A percentile compares a stretch with the other conserved stretches of the same genome.
These are phyloP conservation scores for Trichophyton equinum DNA, from an alignment of 2,329 filamentous ascomycete species.

Conservation along the genomic window DNA sequence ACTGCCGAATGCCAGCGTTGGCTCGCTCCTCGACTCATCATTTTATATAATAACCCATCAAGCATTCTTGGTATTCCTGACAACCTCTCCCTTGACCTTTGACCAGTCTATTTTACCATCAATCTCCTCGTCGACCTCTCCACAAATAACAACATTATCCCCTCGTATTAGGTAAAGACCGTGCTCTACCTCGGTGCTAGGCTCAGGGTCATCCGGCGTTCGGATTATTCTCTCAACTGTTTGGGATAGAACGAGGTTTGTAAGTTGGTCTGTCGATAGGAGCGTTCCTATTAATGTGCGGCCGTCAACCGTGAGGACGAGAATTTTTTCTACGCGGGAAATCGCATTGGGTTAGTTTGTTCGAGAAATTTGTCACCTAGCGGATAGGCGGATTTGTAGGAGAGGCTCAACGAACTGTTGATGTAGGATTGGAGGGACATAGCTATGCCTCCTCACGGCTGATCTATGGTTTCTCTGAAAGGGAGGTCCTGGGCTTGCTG, in stretches of 20 bases:
- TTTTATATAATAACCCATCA: conserved; percentile 17
- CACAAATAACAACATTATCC: conserved; percentile 85
- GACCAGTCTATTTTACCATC: conserved; percentile 88
- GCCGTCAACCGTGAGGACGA: conserved; percentile 84
- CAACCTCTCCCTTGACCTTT: conserved; percentile 71
- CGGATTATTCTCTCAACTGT: conserved; percentile 86
- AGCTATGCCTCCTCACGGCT: conserved; percentile 4
- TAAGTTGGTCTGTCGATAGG: conserved; percentile 76
- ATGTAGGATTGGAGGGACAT: conserved; percentile 45
- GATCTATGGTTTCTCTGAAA: not conserved
- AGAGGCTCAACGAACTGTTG: conserved; percentile 31
- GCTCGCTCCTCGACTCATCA: not conserved
- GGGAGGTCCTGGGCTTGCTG: not conserved
- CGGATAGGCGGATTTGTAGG: not conserved
- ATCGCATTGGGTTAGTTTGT: not conserved
- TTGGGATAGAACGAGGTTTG: conserved; percentile 76
- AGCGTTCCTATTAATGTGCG: conserved; percentile 74
- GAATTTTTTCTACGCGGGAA: conserved; percentile 60
- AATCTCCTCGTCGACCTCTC: conserved; percentile 76
- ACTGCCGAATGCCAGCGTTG: too few relatives aligned
- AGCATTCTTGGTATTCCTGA: conserved; percentile 72
- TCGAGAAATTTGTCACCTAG: too few relatives aligned
- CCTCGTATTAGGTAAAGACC: conserved; percentile 87
- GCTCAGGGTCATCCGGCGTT: conserved; percentile 67
- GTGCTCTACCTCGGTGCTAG: conserved; percentile 66